Percentiles rank a stretch among this genome's conserved stretches.
These are phyloP conservation scores for Cymodocea nodosa DNA, from an alignment of 116 monocot species.

Conservation along the genomic window DNA sequence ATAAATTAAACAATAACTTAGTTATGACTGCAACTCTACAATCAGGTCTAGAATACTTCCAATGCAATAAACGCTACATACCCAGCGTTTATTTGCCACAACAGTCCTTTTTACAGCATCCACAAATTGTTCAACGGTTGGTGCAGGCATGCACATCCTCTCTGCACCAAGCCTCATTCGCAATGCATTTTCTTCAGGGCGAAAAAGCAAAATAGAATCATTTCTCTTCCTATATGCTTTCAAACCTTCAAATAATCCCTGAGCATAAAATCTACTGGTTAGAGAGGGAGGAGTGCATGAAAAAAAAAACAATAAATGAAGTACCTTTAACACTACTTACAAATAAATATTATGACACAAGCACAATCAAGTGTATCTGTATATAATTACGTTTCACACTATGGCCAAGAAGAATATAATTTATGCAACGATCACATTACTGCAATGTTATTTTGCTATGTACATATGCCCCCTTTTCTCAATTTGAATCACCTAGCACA, in stretches of 20 bases:
- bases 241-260: conserved; percentile 58
- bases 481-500: too few species aligned
- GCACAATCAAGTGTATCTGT: too few species aligned
- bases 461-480: too few species aligned
- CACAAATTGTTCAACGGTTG: conserved; percentile 73
- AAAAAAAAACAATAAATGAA: too few species aligned
- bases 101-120: conserved; percentile 79
- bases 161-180: conserved; percentile 79
- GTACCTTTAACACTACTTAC: too few species aligned
- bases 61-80: conserved; percentile 5
- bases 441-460: too few species aligned
- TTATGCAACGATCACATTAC: too few species aligned
- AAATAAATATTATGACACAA: too few species aligned
- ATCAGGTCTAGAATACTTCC: background rate
- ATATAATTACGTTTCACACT: too few species aligned
- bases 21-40: too few species aligned
- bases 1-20: background rate
- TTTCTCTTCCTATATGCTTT: conserved; percentile 85
- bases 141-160: conserved; percentile 85
- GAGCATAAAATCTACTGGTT: background rate
- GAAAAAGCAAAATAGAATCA: conserved; percentile 85
- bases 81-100: conserved; percentile 84
- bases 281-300: background rate
- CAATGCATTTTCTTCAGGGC: conserved; percentile 82
- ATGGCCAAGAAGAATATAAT: too few species aligned